Percentiles rank a stretch among this genome's conserved stretches.
Conservation (phyloP, 192 early-diverging fungal genomes). For the Diversispora epigaea region DNA sequence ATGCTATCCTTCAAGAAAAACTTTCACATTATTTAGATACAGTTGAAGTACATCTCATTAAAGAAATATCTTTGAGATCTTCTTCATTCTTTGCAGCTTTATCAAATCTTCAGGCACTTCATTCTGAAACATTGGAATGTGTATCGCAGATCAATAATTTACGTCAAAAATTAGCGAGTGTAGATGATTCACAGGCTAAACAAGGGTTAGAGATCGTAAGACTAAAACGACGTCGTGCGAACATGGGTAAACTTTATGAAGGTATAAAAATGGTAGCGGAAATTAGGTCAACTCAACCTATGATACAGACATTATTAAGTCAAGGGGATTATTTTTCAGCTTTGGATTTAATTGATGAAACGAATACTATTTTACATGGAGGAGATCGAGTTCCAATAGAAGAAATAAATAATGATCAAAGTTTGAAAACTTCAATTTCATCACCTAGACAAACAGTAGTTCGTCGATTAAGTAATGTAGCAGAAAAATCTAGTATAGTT, state of each 20-base stretch:
- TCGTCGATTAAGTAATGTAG: slow-evolving; percentile 17
- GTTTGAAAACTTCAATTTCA: slow-evolving; percentile 37
- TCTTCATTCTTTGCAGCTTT: slow-evolving; percentile 95
- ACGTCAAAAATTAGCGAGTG: slow-evolving; percentile 62
- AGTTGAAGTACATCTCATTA: slow-evolving; percentile 90
- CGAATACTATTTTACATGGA: slow-evolving; percentile 58
- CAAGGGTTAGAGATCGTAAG: slow-evolving; percentile 84
- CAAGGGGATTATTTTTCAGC: slow-evolving; percentile 88
- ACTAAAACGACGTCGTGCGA: slow-evolving; percentile 70
- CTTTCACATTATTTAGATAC: slow-evolving; percentile 89
- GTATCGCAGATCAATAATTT: slow-evolving; percentile 84
- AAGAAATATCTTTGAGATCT: slow-evolving; percentile 92
- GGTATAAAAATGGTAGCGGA: slow-evolving; percentile 73
- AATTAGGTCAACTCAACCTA: slow-evolving; percentile 75
- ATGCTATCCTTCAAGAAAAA: slow-evolving; percentile 82
- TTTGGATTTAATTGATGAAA: slow-evolving; percentile 84
- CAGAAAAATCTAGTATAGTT: slow-evolving; percentile 36
- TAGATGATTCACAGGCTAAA: slow-evolving; percentile 64
- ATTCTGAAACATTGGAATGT: slow-evolving; percentile 88
- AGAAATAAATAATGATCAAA: slow-evolving; percentile 37
- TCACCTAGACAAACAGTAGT: slow-evolving; percentile 35
- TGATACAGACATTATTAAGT: slow-evolving; percentile 77
- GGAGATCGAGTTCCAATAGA: slow-evolving; percentile 41
- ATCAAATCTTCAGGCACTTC: slow-evolving; percentile 87
- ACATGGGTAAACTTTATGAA: slow-evolving; percentile 66